phyloP scores from a whole-genome alignment of 2,329 filamentous ascomycete genomes.

The Helotiales sp. region DNA sequence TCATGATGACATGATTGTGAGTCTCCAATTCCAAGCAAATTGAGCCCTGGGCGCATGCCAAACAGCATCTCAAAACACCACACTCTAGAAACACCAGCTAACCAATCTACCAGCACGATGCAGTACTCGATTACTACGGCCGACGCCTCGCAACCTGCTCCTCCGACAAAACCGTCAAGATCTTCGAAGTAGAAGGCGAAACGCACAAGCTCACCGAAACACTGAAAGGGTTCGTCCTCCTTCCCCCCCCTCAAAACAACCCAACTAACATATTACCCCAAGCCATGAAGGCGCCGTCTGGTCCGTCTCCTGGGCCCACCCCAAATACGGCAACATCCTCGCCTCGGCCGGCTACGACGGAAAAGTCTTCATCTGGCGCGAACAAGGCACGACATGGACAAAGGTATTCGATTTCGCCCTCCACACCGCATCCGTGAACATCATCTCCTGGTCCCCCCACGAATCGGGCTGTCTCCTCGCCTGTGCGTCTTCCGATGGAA shows the following conservation, averaged over 20 bases:
- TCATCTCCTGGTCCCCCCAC: constrained; percentile 96
- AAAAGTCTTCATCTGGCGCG: constrained; percentile 98
- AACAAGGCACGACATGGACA: constrained; percentile 73
- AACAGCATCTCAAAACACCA: neutral
- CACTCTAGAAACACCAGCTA: constrained; percentile 16
- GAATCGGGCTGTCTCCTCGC: constrained; percentile 93
- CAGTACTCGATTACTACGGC: constrained; percentile 97
- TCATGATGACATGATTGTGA: constrained; percentile 99
- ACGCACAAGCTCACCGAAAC: constrained; percentile 88
- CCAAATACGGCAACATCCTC: constrained; percentile 97
- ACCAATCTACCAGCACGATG: constrained; percentile 72
- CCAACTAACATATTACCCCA: constrained; percentile 24
- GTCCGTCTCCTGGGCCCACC: constrained; percentile 97
- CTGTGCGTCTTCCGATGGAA: constrained; percentile 90
- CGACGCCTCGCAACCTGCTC: constrained; percentile 95
- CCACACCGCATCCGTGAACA: constrained; percentile 95
- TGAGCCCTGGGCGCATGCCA: neutral
- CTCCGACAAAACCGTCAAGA: constrained; percentile 98
- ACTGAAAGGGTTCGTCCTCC: constrained; percentile 68
- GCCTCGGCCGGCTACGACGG: constrained; percentile 95
- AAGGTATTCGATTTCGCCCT: constrained; percentile 90
- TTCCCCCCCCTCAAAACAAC: neutral
- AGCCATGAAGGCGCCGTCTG: constrained; percentile 97
- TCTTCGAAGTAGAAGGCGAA: constrained; percentile 96
- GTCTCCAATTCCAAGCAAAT: constrained; percentile 5